phyloP scores from a whole-genome alignment of 495 filamentous ascomycete species.

The Aspergillus biplanus region DNA sequence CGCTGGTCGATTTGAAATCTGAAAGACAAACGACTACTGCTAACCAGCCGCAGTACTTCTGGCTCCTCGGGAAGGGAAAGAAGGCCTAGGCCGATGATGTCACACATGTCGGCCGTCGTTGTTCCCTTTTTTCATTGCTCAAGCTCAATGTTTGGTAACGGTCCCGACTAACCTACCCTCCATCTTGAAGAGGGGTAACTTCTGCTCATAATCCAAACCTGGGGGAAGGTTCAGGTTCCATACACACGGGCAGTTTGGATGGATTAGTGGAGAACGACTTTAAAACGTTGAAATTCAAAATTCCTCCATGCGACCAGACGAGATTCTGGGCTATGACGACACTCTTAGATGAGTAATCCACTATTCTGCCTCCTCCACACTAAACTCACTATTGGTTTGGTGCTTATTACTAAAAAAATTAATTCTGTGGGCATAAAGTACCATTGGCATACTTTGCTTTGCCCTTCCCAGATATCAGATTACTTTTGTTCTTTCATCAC shows the following conservation, averaged over 20 bases:
- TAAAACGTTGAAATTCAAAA: neutral
- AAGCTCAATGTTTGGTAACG: neutral
- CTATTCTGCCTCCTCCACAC: constrained; percentile 2
- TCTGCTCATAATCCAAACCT: neutral
- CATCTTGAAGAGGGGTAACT: constrained; percentile 12
- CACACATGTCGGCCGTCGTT: constrained; percentile 8
- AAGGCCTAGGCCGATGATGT: constrained; percentile 15
- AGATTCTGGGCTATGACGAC: constrained; percentile 4
- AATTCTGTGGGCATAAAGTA: neutral
- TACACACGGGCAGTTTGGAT: neutral
- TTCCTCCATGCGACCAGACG: neutral
- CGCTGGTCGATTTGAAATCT: neutral
- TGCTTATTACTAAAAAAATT: neutral
- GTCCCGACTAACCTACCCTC: constrained; percentile 13
- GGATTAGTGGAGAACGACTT: neutral
- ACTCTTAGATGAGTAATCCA: neutral
- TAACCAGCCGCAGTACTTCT: neutral
- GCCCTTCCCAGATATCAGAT: neutral
- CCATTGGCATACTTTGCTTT: neutral
- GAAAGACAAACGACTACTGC: neutral
- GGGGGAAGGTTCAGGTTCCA: neutral
- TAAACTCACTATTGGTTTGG: neutral
- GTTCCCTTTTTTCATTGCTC: neutral
- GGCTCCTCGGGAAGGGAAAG: neutral
- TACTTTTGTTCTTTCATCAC: too few relatives aligned